Evolutionary conservation across 495 filamentous ascomycete species (phyloP).

Genomic region (Pyrenula aspistea): DNA sequence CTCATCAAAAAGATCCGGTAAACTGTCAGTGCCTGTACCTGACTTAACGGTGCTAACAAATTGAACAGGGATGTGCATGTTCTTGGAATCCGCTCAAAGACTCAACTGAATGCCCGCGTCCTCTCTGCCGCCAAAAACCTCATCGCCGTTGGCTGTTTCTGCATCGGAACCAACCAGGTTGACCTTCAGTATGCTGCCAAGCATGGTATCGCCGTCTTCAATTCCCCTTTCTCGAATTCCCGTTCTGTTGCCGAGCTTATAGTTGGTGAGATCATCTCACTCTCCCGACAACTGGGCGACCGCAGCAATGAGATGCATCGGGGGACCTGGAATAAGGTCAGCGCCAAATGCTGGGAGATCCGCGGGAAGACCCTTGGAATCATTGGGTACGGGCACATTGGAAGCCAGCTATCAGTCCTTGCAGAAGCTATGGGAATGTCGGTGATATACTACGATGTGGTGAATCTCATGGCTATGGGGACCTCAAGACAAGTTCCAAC

Average conservation of each 20-base stretch:
- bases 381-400: conserved; percentile 95
- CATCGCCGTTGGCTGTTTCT: conserved; percentile 95
- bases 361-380: conserved; percentile 95
- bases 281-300: conserved; percentile 87
- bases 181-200: conserved; percentile 83
- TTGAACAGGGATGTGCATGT: conserved; percentile 82
- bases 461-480: conserved; percentile 88
- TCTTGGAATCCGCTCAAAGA: conserved; percentile 97
- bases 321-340: conserved; percentile 97
- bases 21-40: conserved; percentile 5
- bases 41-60: no score
- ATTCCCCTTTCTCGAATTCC: conserved; percentile 97
- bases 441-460: conserved; percentile 89
- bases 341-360: conserved; percentile 92
- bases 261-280: conserved; percentile 81
- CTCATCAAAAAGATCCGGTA: conserved; percentile 94
- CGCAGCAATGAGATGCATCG: conserved; percentile 89
- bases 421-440: conserved; percentile 96
- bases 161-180: conserved; percentile 98
- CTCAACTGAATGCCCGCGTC: conserved; percentile 78
- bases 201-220: conserved; percentile 95
- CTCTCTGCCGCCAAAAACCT: conserved; percentile 84
- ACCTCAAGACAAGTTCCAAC: conserved; percentile 71
- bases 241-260: conserved; percentile 93
- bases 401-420: conserved; percentile 89